Base-by-base conservation (phyloP, 1,139 yeast species). In the Ashbya aceris region DNA sequence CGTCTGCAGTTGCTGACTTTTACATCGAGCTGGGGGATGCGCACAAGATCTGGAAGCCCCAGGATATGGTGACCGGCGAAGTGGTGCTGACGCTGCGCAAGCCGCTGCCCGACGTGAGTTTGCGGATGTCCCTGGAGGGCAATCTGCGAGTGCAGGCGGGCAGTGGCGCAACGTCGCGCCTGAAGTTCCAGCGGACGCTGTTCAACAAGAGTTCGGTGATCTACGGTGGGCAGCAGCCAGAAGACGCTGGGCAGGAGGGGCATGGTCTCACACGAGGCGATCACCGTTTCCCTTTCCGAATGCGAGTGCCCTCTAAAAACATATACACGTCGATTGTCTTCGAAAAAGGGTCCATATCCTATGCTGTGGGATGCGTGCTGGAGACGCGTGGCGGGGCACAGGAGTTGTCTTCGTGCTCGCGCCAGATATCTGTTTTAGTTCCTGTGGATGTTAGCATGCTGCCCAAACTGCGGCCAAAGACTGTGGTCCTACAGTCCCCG, bases 251-350 rank as follows among this genome's bases (percentile, higher is more conserved):
- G 12, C 40, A 53, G 32, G 54, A 45, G 7, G 39, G 46, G 2
- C 55, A 56, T 27, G 85, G 85, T 0, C 58, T 82, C 23, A 74
- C 76, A 37, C 77, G 78, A 51, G 96, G 96, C 27, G 91, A 84
- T 55, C 96, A 87, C 61, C 67, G 85, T 32, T 87, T 87, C 58
- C 95, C 95, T 10, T 87, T 87, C 55, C 77, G 82, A 40, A 84
- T 86, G 36, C 79, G 76, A 49, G 68, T 87, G 27, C 95, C 96
- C 1, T 72, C 71, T 50, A 77, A 75, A 51, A 73, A 83, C 48
- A 70, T 85, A 4, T 80, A 72, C 58, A 82, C 91, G 26, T 79
- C 89, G 44, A 74, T 87, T 26, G 83, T 80, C 50, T 87, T 87
- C 55, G 96, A 89, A 50, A 78, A 81, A 52, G 96, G 96, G 8